Base-by-base conservation (phyloP, 2,329 filamentous ascomycete genomes). In the Claviceps africana region DNA sequence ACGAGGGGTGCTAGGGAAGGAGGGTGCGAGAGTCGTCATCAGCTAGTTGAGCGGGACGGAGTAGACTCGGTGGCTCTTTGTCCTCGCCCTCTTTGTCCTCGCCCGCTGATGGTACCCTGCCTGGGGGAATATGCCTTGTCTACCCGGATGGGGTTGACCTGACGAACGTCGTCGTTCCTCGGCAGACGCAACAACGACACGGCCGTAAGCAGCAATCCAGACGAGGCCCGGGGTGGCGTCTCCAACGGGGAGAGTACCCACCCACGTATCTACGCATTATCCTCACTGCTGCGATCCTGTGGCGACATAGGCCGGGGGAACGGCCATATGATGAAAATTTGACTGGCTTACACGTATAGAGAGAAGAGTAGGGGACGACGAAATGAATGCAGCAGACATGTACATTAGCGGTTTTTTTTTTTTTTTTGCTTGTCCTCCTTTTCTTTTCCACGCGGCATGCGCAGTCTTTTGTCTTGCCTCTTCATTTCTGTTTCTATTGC, bases 1-100 rank as follows among this genome's bases (percentile, higher is more conserved):
- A 70, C 80, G 88, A 52, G 93, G 93, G 54, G 90, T 98, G 8
- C 65, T 98, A 54, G 93, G 93, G 53, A 97, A 97, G 65, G 90
- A 97, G 66, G 93, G 93, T 17, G 90, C 93, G 11, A 78, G 93
- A 64, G 83, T 88, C 57, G 79, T 91, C 53, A 85, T 91, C 63
- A 83, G 80, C 60, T 86, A 72, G 25, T 5, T 9, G n/a, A 17
- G 22, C 5, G 4, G 22, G n/a, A n/a, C n/a, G 5, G 15, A 2
- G 42, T 13, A 44, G 8, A 10, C n/a, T 46, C 19, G 22, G 10
- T 17, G n/a, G n/a, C n/a, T n/a, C n/a, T n/a, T n/a, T n/a, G n/a
- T n/a, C n/a, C n/a, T n/a, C n/a, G n/a, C n/a, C n/a, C n/a, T n/a
- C n/a, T n/a, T n/a, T n/a, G n/a, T 30, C 15, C 43, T 30, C 42